Evolutionary conservation across 1,284 basidiomycete genomes (phyloP).

Genomic region (Apiotrichum sp.): DNA sequence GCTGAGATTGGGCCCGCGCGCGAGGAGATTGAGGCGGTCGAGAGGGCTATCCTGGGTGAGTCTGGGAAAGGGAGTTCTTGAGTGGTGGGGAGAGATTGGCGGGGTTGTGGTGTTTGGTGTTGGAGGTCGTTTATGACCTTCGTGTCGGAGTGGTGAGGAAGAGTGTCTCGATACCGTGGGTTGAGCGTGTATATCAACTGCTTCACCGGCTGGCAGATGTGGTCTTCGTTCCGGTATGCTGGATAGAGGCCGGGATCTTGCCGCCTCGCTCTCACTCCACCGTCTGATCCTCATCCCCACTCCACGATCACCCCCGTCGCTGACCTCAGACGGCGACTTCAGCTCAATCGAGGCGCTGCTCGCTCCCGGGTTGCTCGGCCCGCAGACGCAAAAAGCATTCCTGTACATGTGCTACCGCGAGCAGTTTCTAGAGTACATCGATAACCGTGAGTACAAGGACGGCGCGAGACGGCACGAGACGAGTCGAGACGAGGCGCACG

Average conservation of each 20-base stretch:
- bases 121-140: no score
- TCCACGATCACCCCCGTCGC: not conserved
- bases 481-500: no score
- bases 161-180: no score
- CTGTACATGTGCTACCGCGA: conserved; percentile 44
- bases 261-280: no score
- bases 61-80: not conserved
- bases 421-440: conserved; percentile 50
- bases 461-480: no score
- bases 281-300: no score
- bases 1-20: conserved; percentile 44
- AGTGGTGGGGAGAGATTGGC: not conserved
- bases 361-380: conserved; percentile 43
- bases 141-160: no score
- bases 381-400: conserved; percentile 49
- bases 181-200: no score
- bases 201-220: no score
- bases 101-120: no score
- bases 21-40: conserved; percentile 45
- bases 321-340: conserved; percentile 48
- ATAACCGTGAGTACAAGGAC: conserved; percentile 43
- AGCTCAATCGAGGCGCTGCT: conserved; percentile 46
- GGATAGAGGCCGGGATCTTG: no score
- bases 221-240: no score
- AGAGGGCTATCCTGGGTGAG: conserved; percentile 45